phyloP scores from a whole-genome alignment of 2,329 filamentous ascomycete genomes.

The Hypoxylon sp. region DNA sequence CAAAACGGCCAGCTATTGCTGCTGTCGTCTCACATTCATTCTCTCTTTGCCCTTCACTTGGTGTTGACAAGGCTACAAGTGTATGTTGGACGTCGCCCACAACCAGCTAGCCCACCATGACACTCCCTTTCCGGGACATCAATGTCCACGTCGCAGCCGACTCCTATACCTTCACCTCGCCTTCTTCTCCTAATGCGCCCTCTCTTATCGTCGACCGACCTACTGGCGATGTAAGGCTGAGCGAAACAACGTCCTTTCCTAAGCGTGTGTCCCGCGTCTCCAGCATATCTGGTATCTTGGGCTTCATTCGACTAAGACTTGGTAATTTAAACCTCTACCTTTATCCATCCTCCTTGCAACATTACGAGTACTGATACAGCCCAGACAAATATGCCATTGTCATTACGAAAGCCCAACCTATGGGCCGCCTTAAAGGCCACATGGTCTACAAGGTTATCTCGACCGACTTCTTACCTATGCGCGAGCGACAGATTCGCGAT shows the following conservation, averaged over 20 bases:
- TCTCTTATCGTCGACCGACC: conserved; percentile 91
- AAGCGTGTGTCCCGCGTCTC: conserved; percentile 81
- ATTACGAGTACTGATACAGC: conserved; percentile 25
- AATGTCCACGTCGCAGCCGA: conserved; percentile 93
- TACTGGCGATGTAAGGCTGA: conserved; percentile 88
- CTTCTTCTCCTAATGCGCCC: conserved; percentile 89
- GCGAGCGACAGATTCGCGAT: conserved; percentile 91
- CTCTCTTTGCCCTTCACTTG: conserved; percentile 8
- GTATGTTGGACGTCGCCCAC: conserved; percentile 40
- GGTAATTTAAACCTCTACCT: conserved; percentile 65
- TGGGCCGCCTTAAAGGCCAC: conserved; percentile 92
- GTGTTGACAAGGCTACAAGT: conserved; percentile 19
- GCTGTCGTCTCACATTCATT: conserved; percentile 33
- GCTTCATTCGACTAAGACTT: conserved; percentile 91
- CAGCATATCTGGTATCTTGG: conserved; percentile 94
- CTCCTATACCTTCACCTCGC: conserved; percentile 96
- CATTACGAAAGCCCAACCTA: conserved; percentile 92
- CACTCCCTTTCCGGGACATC: conserved; percentile 89
- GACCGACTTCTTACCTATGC: conserved; percentile 93
- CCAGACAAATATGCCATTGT: conserved; percentile 94
- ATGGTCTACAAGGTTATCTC: conserved; percentile 94
- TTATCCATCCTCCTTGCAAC: not conserved
- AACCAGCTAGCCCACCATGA: conserved; percentile 47
- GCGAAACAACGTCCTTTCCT: conserved; percentile 79
- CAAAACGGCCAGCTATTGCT: conserved; percentile 28